Base-by-base conservation (phyloP, 805 yeast genomes). In the Candida caryicola region DNA sequence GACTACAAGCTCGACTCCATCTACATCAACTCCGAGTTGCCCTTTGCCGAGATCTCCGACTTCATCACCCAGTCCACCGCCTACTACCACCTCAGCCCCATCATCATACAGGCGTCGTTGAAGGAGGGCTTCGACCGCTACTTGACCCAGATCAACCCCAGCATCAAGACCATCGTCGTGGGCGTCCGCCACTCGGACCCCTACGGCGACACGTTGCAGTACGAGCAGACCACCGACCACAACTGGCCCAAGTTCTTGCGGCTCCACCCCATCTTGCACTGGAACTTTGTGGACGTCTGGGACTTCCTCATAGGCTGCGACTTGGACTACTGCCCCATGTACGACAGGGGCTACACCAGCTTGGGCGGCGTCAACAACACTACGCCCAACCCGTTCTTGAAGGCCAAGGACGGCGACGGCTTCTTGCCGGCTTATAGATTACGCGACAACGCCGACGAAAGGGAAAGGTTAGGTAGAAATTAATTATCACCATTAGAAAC, bases 141-240 rank as follows among this genome's bases (percentile, higher is more conserved):
- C 52, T 64, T 93, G 13, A 50, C 58, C 4, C 46, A 59, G 12
- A 46, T 59, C 13, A 64, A 81, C 46, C 76, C 79, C 1, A 49
- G 68, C 4, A 68, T 86, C n/a, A 73, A 77, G 51, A 83, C 91
- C 2, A 81, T 93, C 0, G 71, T 91, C 18, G 91, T 93, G 4
- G 99, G 99, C 0, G 86, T 88, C 21, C 71, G 99, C 38, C 73
- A 84, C 40, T 79, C 87, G 2, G 99, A 93, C 56, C 98, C 99
- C 0, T 85, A 74, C 59, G 93, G 95, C 0, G 67, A 64, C 2
- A 49, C 65, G 15, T 65, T 91, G 32, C 44, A 64, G 18, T 71
- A 75, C 31, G 74, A 86, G 36, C 95, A 88, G 54, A 60, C 54
- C 28, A 93, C 99, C 0, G 96, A 91, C 54, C 82, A 81, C 41